phyloP scores from a whole-genome alignment of 768 basidiomycete species.

The Mycena rebaudengoi region DNA sequence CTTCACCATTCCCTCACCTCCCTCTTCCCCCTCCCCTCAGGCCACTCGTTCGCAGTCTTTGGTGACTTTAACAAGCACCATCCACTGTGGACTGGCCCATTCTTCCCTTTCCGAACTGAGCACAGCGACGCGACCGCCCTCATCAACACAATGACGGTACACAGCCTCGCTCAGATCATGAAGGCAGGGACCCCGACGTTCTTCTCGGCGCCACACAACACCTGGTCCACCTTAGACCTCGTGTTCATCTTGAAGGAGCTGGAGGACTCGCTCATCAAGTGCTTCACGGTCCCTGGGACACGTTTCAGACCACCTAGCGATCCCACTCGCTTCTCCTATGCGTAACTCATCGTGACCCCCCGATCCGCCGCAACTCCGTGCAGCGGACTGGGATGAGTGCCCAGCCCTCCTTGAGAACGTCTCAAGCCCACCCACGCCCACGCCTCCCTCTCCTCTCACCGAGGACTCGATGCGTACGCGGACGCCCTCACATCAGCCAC shows the following conservation, averaged over 20 bases:
- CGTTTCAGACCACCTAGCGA: background rate
- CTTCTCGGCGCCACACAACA: background rate
- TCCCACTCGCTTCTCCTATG: no score
- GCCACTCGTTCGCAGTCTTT: background rate
- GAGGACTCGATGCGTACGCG: background rate
- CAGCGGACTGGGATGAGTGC: background rate
- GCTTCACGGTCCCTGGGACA: background rate
- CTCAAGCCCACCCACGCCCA: background rate
- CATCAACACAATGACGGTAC: background rate
- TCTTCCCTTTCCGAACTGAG: background rate
- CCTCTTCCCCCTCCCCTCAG: slow-evolving; percentile 17
- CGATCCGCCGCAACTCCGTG: background rate
- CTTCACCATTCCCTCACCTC: background rate
- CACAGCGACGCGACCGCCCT: background rate
- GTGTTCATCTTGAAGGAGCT: no score
- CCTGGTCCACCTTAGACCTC: no score
- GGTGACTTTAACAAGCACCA: background rate
- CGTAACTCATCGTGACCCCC: background rate
- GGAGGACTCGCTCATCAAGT: background rate
- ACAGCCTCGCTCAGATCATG: background rate
- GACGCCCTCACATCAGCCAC: background rate
- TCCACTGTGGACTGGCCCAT: background rate
- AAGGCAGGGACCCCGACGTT: background rate
- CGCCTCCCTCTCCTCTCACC: background rate
- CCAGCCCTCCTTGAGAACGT: background rate